Conservation (phyloP, 768 basidiomycete species). For the Mycena floridula region DNA sequence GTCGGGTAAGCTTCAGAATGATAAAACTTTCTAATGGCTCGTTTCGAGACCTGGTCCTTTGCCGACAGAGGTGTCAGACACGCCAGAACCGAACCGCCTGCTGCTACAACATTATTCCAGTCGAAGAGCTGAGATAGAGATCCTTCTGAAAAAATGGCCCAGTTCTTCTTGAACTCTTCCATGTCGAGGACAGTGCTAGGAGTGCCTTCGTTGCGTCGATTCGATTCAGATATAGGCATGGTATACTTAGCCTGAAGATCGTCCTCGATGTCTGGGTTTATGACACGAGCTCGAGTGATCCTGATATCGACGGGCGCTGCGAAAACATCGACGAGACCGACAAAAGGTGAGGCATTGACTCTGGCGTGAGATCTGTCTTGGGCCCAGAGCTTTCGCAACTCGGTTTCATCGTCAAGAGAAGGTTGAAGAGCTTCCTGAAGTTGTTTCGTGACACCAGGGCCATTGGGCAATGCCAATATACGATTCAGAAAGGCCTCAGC, state of each 20-base stretch:
- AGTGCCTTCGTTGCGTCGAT: conserved; percentile 43
- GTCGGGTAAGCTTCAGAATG: conserved; percentile 50
- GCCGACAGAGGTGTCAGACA: conserved; percentile 48
- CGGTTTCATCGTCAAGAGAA: conserved; percentile 50
- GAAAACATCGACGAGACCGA: conserved; percentile 59
- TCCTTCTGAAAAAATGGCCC: conserved; percentile 57
- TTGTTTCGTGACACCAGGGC: conserved; percentile 25
- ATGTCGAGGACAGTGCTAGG: conserved; percentile 42
- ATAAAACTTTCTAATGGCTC: conserved; percentile 51
- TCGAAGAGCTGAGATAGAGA: conserved; percentile 49
- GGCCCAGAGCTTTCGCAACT: conserved; percentile 50
- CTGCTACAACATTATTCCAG: conserved; percentile 61
- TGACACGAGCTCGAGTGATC: conserved; percentile 43
- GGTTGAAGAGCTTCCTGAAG: no score
- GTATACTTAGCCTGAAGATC: conserved; percentile 38
- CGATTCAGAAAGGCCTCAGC: conserved; percentile 15
- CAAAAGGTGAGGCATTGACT: conserved; percentile 38
- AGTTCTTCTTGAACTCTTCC: conserved; percentile 59
- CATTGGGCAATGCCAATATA: conserved; percentile 9
- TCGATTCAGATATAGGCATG: conserved; percentile 40
- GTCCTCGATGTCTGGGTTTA: conserved; percentile 37
- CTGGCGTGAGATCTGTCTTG: conserved; percentile 40
- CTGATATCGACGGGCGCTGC: conserved; percentile 41
- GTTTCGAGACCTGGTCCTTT: conserved; percentile 42
- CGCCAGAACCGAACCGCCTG: conserved; percentile 56